A percentile compares a stretch with the other conserved stretches of the same genome.
phyloP scores from a whole-genome alignment of 371 early-diverging fungal species.

The Saksenaea vasiformis region DNA sequence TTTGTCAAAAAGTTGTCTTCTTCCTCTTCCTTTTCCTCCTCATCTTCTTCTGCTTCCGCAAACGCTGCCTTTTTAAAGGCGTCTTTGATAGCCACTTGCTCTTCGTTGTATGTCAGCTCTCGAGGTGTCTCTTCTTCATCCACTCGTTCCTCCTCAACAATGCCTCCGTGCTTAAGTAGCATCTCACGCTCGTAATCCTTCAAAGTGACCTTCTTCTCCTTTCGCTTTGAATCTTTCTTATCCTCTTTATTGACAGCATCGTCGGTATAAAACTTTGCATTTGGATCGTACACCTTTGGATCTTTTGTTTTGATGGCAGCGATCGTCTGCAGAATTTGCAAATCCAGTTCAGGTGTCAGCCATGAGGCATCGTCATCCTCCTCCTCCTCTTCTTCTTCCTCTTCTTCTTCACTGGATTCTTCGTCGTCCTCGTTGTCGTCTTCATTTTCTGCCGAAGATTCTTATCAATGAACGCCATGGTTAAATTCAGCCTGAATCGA shows the following conservation, averaged over 20 bases:
- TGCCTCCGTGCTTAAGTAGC: constrained; percentile 73
- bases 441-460: background rate
- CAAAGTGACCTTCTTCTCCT: constrained; percentile 62
- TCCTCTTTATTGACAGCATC: constrained; percentile 63
- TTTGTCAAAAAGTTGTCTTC: constrained; percentile 72
- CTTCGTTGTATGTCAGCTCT: constrained; percentile 72
- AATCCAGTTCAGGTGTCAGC: constrained; percentile 87
- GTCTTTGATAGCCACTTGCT: constrained; percentile 81
- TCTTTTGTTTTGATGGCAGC: constrained; percentile 77
- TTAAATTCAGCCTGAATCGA: background rate
- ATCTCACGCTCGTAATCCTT: constrained; percentile 81
- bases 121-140: constrained; percentile 20
- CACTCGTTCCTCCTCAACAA: constrained; percentile 58
- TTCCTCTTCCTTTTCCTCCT: constrained; percentile 59
- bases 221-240: constrained; percentile 37
- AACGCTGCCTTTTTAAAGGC: constrained; percentile 62
- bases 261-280: constrained; percentile 71
- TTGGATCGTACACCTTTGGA: constrained; percentile 81
- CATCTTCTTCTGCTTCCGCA: constrained; percentile 32
- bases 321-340: constrained; percentile 90
- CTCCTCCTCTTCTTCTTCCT: constrained; percentile 62
- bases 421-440: constrained; percentile 36
- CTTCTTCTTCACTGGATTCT: constrained; percentile 38
- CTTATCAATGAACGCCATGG: background rate
- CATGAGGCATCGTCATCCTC: constrained; percentile 91